phyloP scores from a whole-genome alignment of 257 asterid species.

The Prunella vulgaris region DNA sequence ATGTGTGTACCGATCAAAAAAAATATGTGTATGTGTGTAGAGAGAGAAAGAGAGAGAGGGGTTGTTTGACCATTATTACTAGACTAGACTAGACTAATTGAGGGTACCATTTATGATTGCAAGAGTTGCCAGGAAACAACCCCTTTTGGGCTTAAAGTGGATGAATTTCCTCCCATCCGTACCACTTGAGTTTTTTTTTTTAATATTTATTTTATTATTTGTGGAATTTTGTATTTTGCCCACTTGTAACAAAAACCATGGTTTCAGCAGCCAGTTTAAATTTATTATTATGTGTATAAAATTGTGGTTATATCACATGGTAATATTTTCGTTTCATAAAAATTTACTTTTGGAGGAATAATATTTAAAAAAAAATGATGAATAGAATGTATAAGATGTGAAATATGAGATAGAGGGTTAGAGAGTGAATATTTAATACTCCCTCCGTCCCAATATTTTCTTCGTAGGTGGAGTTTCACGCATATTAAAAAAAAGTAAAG shows the following conservation, averaged over 20 bases:
- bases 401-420: too few relatives aligned
- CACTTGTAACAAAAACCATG: not conserved
- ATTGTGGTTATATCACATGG: not conserved
- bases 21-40: not conserved
- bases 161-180: constrained; percentile 33
- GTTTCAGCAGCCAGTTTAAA: not conserved
- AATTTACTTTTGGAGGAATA: too few relatives aligned
- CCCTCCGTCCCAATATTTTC: too few relatives aligned
- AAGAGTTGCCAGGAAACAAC: constrained; percentile 32
- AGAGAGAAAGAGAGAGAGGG: not conserved
- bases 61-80: constrained; percentile 10
- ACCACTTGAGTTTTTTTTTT: not conserved
- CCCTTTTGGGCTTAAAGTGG: constrained; percentile 23
- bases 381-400: too few relatives aligned
- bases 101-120: constrained; percentile 16
- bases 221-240: not conserved
- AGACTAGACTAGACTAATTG: constrained; percentile 19
- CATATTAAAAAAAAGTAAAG: too few relatives aligned
- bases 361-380: too few relatives aligned
- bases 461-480: too few relatives aligned
- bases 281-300: not conserved
- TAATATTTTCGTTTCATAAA: too few relatives aligned
- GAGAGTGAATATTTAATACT: too few relatives aligned
- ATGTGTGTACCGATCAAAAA: too few relatives aligned
- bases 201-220: not conserved